phyloP scores from a whole-genome alignment of 768 basidiomycete species.

The Lactarius evosmus region DNA sequence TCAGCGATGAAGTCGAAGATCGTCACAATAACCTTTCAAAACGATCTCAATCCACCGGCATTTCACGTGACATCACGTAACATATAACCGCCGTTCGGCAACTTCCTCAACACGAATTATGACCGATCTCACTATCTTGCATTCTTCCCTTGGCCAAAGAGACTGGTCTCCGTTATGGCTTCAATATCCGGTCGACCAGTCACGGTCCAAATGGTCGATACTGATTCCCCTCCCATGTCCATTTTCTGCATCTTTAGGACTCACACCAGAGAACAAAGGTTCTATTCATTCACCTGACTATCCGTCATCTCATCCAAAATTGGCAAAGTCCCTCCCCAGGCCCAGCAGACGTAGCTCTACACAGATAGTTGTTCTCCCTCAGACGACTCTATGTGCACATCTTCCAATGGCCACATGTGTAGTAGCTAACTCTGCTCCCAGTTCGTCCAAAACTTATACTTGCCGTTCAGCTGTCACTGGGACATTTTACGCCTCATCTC shows the following conservation, averaged over 20 bases:
- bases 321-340: not conserved
- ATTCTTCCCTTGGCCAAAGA: conserved; percentile 8
- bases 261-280: not conserved
- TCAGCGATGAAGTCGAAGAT: conserved; percentile 61
- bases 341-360: not conserved
- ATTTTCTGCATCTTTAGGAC: not conserved
- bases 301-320: not conserved
- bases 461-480: conserved; percentile 66
- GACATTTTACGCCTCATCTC: conserved; percentile 69
- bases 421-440: conserved; percentile 31
- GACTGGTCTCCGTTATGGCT: conserved; percentile 11
- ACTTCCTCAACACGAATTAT: conserved; percentile 6
- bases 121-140: conserved; percentile 22
- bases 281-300: not conserved
- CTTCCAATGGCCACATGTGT: not conserved
- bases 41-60: no score
- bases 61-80: no score
- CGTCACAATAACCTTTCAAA: conserved; percentile 54
- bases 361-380: conserved; percentile 50
- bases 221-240: conserved; percentile 3
- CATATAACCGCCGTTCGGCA: no score
- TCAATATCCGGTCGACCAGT: conserved; percentile 18
- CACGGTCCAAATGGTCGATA: conserved; percentile 24
- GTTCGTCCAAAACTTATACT: conserved; percentile 77
- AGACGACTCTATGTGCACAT: conserved; percentile 61